Base-by-base conservation (phyloP, 2,329 filamentous ascomycete species). In the Cordyceps cicadae region DNA sequence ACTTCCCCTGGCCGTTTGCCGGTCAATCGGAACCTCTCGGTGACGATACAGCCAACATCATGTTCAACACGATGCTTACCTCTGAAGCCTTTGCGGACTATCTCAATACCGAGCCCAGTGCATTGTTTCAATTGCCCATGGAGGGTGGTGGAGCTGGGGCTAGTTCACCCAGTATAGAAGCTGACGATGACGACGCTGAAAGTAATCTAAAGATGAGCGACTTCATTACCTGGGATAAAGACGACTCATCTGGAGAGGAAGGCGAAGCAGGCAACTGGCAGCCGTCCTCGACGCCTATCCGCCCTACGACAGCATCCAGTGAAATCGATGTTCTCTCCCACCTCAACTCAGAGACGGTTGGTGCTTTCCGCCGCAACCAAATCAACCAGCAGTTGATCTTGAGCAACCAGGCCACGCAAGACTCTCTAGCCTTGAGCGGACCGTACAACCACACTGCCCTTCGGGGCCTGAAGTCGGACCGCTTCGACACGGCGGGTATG, bases 321-420 rank as follows among this genome's bases (percentile, higher is more conserved):
- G 79, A 84, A 64, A 71, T 72, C 19, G 75, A 79, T 43, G 70
- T 77, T 9, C 70, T 74, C 12, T 84, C 92, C 45, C 85, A 88
- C 67, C 83, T 85, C 65, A 83, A 84, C 62, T 74, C 80, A 9
- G 83, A 86, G 61, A 84, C 87, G 15, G 89, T 94, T 41, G 88
- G 88, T 43, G 88, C 89, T 1, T 95, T 94, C 79, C 89, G 89
- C 60, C 84, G 79, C 64, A 87, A 83, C 71, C 85, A 83, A 70
- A 85, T 78, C 77, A 83, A 84, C 69, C 80, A 83, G 69, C 80
- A 84, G 66, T 75, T 85, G 62, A 83, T 85, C 62, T 72, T 81
- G 64, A 84, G 81, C 73, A 82, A 81, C 68, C 81, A 84, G 67
- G 82, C 81, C 24, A 85, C 83, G 43, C 75, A 82, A 61, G 81